Conservation (phyloP, 2,329 filamentous ascomycete genomes). For the Penicillium sp. region DNA sequence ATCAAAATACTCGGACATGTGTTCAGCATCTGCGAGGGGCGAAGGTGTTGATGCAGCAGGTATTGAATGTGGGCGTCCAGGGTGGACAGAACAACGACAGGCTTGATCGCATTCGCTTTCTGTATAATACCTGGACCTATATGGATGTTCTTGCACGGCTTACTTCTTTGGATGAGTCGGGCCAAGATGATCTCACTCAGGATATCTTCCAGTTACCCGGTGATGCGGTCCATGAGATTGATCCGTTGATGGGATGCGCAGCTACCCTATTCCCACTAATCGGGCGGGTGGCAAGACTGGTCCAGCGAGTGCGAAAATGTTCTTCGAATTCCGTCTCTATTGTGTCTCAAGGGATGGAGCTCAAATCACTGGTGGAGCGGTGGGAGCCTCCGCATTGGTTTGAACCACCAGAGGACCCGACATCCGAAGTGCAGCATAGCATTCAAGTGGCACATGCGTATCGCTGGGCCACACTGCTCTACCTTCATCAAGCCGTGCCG, state of each 20-base stretch:
- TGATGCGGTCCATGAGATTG: constrained; percentile 57
- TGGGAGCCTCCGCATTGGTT: constrained; percentile 62
- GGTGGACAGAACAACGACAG: constrained; percentile 46
- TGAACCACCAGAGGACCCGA: constrained; percentile 63
- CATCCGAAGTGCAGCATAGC: constrained; percentile 62
- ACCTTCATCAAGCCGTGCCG: constrained; percentile 68
- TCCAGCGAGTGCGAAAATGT: constrained; percentile 60
- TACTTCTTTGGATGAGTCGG: constrained; percentile 61
- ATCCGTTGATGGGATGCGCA: constrained; percentile 71
- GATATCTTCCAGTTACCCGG: constrained; percentile 43
- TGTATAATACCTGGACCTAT: constrained; percentile 72
- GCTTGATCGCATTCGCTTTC: constrained; percentile 60
- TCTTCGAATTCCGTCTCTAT: constrained; percentile 60
- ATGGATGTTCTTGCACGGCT: constrained; percentile 71
- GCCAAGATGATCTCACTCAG: constrained; percentile 48
- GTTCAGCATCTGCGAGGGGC: constrained; percentile 70
- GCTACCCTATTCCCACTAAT: constrained; percentile 68
- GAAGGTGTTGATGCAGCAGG: constrained; percentile 62
- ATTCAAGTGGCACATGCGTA: constrained; percentile 68
- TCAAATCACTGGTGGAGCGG: constrained; percentile 60
- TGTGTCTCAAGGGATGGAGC: constrained; percentile 61
- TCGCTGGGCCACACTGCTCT: constrained; percentile 65
- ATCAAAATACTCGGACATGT: constrained; percentile 67
- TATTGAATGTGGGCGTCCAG: constrained; percentile 48
- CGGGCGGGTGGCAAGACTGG: constrained; percentile 64